Conservation (phyloP, 2,329 filamentous ascomycete genomes). For the Exserohilum rostratum region DNA sequence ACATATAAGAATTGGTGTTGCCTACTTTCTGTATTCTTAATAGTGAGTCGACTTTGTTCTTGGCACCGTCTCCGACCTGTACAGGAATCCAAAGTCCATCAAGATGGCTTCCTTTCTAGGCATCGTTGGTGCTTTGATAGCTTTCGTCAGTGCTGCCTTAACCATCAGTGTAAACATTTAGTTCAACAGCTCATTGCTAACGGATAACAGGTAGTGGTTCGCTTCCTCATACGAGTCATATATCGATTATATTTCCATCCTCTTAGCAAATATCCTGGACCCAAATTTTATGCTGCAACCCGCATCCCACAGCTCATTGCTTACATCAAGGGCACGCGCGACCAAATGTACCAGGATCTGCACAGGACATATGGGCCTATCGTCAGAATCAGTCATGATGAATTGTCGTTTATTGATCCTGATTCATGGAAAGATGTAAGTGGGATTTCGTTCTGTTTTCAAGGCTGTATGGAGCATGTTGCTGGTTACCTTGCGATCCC, state of each 20-base stretch:
- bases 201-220: conserved; percentile 14
- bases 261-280: conserved; percentile 51
- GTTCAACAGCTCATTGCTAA: conserved; percentile 2
- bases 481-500: no score
- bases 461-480: no score
- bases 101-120: conserved; percentile 6
- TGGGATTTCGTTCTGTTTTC: background rate
- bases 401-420: conserved; percentile 49
- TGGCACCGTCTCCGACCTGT: no score
- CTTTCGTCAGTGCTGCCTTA: conserved; percentile 7
- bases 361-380: conserved; percentile 51
- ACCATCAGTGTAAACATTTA: background rate
- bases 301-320: conserved; percentile 43
- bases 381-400: conserved; percentile 50
- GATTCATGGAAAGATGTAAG: conserved; percentile 42
- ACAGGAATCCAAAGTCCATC: background rate
- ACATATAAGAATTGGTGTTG: conserved; percentile 3
- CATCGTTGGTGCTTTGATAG: conserved; percentile 5
- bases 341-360: conserved; percentile 32
- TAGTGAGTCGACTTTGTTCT: no score
- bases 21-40: background rate
- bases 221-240: conserved; percentile 30
- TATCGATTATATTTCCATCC: conserved; percentile 49
- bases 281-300: conserved; percentile 44
- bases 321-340: conserved; percentile 28